phyloP scores from a whole-genome alignment of 202 grass and related monocot genomes.

The Dendrocalamus latiflorus region DNA sequence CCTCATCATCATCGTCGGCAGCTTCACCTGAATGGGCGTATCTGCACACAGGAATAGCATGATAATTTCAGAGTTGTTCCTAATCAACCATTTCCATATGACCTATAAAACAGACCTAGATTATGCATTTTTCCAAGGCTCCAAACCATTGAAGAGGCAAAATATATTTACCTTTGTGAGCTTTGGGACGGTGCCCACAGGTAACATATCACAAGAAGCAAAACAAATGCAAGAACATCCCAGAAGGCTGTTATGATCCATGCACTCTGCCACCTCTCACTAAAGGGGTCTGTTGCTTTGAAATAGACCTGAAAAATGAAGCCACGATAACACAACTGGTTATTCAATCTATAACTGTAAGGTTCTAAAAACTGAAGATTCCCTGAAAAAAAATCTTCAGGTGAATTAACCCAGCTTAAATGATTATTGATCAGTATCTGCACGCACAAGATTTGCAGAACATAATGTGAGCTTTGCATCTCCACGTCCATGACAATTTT shows the following conservation, averaged over 20 bases:
- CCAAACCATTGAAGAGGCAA: not conserved
- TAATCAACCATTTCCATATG: not conserved
- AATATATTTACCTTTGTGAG: slow-evolving; percentile 69
- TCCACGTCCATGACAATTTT: not conserved
- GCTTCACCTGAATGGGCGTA: slow-evolving; percentile 90
- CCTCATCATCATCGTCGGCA: slow-evolving; percentile 69
- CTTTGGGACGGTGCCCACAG: slow-evolving; percentile 94
- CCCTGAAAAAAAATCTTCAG: not conserved
- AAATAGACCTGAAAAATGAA: slow-evolving; percentile 79
- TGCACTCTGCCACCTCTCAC: slow-evolving; percentile 95
- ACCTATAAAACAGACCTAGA: not conserved
- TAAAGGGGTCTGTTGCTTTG: slow-evolving; percentile 94
- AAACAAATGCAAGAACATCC: no score
- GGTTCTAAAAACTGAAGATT: slow-evolving; percentile 14
- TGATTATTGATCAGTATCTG: not conserved
- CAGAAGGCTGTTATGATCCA: slow-evolving; percentile 97
- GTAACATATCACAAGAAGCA: slow-evolving; percentile 86
- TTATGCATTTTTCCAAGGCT: not conserved
- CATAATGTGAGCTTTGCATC: not conserved
- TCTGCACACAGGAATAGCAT: slow-evolving; percentile 26
- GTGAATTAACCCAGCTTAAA: slow-evolving; percentile 1
- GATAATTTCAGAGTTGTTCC: not conserved
- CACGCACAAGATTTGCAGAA: not conserved
- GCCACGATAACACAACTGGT: not conserved
- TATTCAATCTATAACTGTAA: not conserved